phyloP scores from a whole-genome alignment of 306 rosid genomes.

The Cercis canadensis region DNA sequence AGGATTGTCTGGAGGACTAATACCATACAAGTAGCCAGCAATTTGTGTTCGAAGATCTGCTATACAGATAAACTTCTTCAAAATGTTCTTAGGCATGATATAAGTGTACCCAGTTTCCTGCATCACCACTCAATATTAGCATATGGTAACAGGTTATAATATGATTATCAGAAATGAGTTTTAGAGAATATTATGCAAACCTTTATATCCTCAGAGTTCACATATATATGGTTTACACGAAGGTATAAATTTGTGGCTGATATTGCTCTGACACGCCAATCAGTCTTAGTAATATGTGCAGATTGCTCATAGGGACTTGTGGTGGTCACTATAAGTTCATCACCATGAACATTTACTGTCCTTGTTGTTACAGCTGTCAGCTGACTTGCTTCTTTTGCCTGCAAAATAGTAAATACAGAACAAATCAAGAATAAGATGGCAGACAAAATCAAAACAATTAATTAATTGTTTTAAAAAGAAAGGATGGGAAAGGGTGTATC shows the following conservation, averaged over 20 bases:
- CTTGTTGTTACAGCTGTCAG: conserved; percentile 92
- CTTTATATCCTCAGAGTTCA: conserved; percentile 98
- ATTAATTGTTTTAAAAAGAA: no score
- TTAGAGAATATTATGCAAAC: conserved; percentile 37
- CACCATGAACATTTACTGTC: conserved; percentile 95
- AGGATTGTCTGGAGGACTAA: conserved; percentile 98
- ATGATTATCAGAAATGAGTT: conserved; percentile 3
- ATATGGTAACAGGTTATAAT: neutral
- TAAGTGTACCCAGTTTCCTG: conserved; percentile 99
- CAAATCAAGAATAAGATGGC: neutral
- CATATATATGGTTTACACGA: conserved; percentile 97
- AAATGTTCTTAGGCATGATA: conserved; percentile 96
- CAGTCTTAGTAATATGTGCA: conserved; percentile 94
- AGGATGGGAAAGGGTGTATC: neutral
- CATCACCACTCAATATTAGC: conserved; percentile 38
- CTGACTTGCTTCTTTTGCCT: conserved; percentile 94
- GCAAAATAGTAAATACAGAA: conserved; percentile 33
- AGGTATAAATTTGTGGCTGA: conserved; percentile 96
- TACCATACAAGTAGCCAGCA: conserved; percentile 91
- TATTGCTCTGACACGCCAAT: conserved; percentile 99
- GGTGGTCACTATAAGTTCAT: conserved; percentile 91
- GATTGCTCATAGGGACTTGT: conserved; percentile 98
- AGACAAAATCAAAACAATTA: neutral
- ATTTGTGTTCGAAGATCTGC: conserved; percentile 98
- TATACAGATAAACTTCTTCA: conserved; percentile 96